Evolutionary conservation across 2,329 filamentous ascomycete genomes (phyloP).

Genomic region (Apiospora phragmitis): DNA sequence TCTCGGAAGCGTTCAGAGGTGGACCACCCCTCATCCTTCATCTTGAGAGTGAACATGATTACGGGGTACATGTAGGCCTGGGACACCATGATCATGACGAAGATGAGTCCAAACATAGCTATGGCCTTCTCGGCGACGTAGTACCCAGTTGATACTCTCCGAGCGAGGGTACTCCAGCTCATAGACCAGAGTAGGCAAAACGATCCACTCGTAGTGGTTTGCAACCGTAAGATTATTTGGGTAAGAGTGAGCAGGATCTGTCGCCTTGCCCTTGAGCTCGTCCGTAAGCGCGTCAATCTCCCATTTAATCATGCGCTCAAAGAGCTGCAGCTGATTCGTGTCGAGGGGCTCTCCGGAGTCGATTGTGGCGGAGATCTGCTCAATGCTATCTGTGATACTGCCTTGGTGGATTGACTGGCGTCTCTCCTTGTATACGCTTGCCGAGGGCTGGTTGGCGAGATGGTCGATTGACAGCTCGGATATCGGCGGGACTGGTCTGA

Average conservation of each 20-base stretch:
- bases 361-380: slow-evolving; percentile 61
- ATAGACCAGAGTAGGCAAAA: slow-evolving; percentile 76
- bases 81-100: slow-evolving; percentile 77
- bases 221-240: slow-evolving; percentile 66
- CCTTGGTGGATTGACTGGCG: slow-evolving; percentile 39
- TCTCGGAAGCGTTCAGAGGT: slow-evolving; percentile 61
- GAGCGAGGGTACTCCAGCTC: slow-evolving; percentile 74
- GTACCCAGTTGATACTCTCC: slow-evolving; percentile 69
- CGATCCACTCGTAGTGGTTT: slow-evolving; percentile 72
- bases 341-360: slow-evolving; percentile 61
- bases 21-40: slow-evolving; percentile 67
- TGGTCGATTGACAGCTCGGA: slow-evolving; percentile 47
- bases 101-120: slow-evolving; percentile 71
- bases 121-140: slow-evolving; percentile 73
- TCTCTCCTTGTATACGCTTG: slow-evolving; percentile 41
- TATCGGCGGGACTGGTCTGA: slow-evolving; percentile 41
- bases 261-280: slow-evolving; percentile 65
- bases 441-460: slow-evolving; percentile 41
- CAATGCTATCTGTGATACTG: slow-evolving; percentile 48
- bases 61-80: slow-evolving; percentile 78
- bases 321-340: slow-evolving; percentile 61
- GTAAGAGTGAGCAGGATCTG: slow-evolving; percentile 52
- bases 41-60: slow-evolving; percentile 64
- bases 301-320: slow-evolving; percentile 64
- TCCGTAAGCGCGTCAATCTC: slow-evolving; percentile 66